Evolutionary conservation across 768 basidiomycete species (phyloP).

Genomic region (Zangia roseola): DNA sequence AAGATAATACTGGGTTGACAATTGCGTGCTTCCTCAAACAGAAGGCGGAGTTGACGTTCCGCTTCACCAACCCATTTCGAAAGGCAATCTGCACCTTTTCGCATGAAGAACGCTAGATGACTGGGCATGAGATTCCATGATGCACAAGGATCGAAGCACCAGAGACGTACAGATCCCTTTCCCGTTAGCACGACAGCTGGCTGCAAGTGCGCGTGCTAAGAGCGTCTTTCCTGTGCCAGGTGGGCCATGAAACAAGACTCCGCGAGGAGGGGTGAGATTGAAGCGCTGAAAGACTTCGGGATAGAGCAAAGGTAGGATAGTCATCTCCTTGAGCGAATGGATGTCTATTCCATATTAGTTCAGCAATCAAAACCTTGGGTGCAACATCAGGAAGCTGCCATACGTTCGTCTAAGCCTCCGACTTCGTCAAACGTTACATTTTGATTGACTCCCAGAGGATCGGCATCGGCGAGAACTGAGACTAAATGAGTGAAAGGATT

Average conservation of each 20-base stretch:
- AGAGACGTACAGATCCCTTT: constrained; percentile 78
- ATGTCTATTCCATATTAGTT: constrained; percentile 58
- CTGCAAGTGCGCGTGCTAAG: constrained; percentile 89
- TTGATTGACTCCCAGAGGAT: constrained; percentile 90
- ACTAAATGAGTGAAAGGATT: constrained; percentile 9
- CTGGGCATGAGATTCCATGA: neutral
- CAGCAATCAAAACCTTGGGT: neutral
- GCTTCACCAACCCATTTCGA: constrained; percentile 99
- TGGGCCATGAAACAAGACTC: constrained; percentile 96
- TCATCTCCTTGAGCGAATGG: constrained; percentile 98
- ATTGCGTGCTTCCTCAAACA: constrained; percentile 93
- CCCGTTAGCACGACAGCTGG: constrained; percentile 84
- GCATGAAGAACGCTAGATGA: constrained; percentile 94
- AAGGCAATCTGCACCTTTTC: constrained; percentile 96
- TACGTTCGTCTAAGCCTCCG: constrained; percentile 93
- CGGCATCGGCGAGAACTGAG: constrained; percentile 86
- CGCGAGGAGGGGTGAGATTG: constrained; percentile 90
- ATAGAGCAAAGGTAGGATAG: constrained; percentile 89
- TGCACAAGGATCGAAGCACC: neutral
- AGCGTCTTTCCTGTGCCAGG: constrained; percentile 99
- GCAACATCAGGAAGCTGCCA: constrained; percentile 23
- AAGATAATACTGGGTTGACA: constrained; percentile 97
- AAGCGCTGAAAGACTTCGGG: constrained; percentile 97
- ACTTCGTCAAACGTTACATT: constrained; percentile 97
- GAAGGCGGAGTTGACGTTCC: constrained; percentile 88